Evolutionary conservation across 2,329 filamentous ascomycete species (phyloP), one percentile per base, ranked within the genome.

Genomic region (Fusarium kyushuense): DNA sequence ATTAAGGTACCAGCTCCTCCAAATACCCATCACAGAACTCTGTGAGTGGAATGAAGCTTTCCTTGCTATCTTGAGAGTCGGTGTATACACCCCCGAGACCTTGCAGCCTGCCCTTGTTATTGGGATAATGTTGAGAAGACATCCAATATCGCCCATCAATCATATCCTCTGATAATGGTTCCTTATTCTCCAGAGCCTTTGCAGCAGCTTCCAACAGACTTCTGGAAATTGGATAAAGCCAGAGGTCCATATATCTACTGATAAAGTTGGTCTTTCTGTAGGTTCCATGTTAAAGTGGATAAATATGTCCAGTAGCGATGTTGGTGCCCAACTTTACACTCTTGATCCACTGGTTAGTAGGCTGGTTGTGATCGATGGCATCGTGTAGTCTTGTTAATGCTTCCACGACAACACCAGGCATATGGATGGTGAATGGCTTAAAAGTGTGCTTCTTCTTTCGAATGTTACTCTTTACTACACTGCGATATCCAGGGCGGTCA

Each of bases 291-390:
- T 62, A 69, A 17, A 69, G 38, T 27, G 54, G 38, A 43, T 62
- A 69, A 10, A 69, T 61, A 23, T 69, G 40, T 43, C 56, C 62
- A 5, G 66, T 67, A 41, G 83, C 58, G 17, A 75, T 70, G 72
- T 82, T 82, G 61, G 77, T 75, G 9, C 76, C 23, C 23, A 82
- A 74, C 10, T 72, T 68, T 29, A 77, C 61, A n/a, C 65, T 56
- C 45, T 67, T 68, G 42, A 80, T 72, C 76, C 79, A 78, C 41
- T 76, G 67, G 12, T 58, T 63, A 27, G 70, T 75, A 5, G 72
- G 70, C 32, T 75, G 72, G 13, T 72, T 7, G 5, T 25, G 23
- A 23, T 74, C 56, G 3, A 78, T 72, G 13, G 72, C 72, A 27
- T 77, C 66, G 53, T 76, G 78, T 7, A 81, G 69, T 45, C 59